Evolutionary conservation across 2,329 filamentous ascomycete species (phyloP), one percentile per base, ranked within the genome.

Genomic region (Cryphonectria radicalis): DNA sequence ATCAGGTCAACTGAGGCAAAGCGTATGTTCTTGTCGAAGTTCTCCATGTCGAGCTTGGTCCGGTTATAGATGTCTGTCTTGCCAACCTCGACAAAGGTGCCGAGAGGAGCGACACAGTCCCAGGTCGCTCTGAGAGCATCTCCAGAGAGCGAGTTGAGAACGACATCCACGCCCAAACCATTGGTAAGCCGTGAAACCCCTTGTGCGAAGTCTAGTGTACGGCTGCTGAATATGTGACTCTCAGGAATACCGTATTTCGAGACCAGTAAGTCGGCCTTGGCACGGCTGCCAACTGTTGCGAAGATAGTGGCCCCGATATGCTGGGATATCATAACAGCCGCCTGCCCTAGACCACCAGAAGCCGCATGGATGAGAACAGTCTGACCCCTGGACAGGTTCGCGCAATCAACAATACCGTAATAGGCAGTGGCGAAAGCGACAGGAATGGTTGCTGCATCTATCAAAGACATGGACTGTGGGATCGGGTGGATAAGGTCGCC

Each of bases 331-430:
- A 79, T 76, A 4, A 86, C 74, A 3, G 83, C 84, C 13, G 82
- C 82, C n/a, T 83, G 78, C 0, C 85, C 84, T 37, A 82, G 77
- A 1, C 79, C 78, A 65, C 83, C 82, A 5, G 82, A 80, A 10
- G 80, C 85, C 11, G 79, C 79, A 62, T 85, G 83, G 14, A 87
- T 77, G 1, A 87, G 77, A 5, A 86, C 77, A 3, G 74, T 79
- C 64, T 79, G 74, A 5, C 75, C 76, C 0, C 66, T 67, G 5
- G 71, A 70, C 2, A 83, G 75, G 0, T 73, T 70, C 1, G 77
- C 79, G 28, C 78, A 66, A 32, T 79, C 59, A 13, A 73, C 55
- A 10, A 88, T 75, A 10, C 79, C 79, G 70, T 86, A 82, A 64
- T 81, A 81, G 1, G 84, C 85, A 1, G 70, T 71, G 4, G 74